phyloP scores from a whole-genome alignment of 2,329 filamentous ascomycete genomes.

The Claviceps sp. region DNA sequence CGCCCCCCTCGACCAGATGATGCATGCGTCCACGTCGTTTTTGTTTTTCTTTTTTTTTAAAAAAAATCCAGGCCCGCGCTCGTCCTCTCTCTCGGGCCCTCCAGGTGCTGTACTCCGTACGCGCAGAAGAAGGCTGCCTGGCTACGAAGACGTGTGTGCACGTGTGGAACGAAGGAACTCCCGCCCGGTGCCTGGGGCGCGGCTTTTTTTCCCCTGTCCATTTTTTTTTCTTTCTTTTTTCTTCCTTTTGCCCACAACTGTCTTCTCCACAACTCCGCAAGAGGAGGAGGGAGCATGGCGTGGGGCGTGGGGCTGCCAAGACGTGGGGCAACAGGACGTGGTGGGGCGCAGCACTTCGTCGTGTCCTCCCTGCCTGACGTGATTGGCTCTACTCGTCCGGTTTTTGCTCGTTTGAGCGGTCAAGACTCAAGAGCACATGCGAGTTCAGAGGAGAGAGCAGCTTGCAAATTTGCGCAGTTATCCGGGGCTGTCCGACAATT shows the following conservation, averaged over 20 bases:
- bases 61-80: too few species aligned
- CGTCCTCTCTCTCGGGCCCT: too few species aligned
- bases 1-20: too few species aligned
- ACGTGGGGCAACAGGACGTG: too few species aligned
- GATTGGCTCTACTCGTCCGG: neutral
- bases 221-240: neutral
- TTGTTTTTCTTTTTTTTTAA: too few species aligned
- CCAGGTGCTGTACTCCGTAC: too few species aligned
- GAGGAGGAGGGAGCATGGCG: neutral
- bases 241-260: neutral
- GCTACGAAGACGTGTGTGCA: neutral
- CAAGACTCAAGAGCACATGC: neutral
- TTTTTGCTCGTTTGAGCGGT: neutral
- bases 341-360: neutral
- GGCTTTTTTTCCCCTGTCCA: slow-evolving; percentile 3
- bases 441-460: too few species aligned
- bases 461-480: too few species aligned
- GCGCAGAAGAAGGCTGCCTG: too few species aligned
- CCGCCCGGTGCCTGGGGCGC: neutral
- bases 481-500: too few species aligned
- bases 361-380: neutral
- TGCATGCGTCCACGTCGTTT: too few species aligned
- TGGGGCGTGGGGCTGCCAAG: too few species aligned
- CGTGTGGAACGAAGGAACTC: slow-evolving; percentile 2
- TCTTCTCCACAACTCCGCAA: neutral